These are phyloP conservation scores for Fragaria vesca DNA, from an alignment of 306 rosid species.

Conservation along the genomic window DNA sequence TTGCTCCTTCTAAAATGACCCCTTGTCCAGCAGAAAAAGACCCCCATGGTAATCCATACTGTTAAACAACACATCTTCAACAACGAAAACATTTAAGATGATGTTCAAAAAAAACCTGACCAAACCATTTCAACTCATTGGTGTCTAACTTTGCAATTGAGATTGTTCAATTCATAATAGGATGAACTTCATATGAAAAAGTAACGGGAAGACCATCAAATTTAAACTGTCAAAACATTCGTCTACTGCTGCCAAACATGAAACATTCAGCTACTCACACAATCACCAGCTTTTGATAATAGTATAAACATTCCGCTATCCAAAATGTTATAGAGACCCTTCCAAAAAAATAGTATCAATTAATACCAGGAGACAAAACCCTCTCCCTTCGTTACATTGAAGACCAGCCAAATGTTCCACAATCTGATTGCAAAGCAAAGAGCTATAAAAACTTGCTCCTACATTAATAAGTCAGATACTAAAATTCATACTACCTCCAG, in stretches of 20 bases:
- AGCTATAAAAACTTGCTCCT: slow-evolving; percentile 19
- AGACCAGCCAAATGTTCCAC: slow-evolving; percentile 13
- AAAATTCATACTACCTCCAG: slow-evolving; percentile 23
- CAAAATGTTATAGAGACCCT: slow-evolving; percentile 28
- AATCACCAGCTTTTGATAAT: slow-evolving; percentile 1
- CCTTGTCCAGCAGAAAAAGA: neutral
- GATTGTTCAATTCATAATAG: slow-evolving; percentile 14
- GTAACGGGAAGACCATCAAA: slow-evolving; percentile 20
- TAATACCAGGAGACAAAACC: slow-evolving; percentile 11
- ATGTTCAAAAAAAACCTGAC: neutral
- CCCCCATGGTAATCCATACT: neutral
- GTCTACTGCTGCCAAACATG: neutral
- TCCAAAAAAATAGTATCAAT: slow-evolving; percentile 23
- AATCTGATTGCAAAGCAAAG: slow-evolving; percentile 14
- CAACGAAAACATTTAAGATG: neutral
- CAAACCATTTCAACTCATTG: slow-evolving; percentile 17
- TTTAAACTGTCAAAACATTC: neutral
- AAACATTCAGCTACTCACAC: slow-evolving; percentile 22
- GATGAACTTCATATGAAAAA: slow-evolving; percentile 1
- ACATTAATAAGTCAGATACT: slow-evolving; percentile 34
- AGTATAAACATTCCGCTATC: neutral
- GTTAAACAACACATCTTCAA: neutral
- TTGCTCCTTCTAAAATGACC: neutral
- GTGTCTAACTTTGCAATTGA: slow-evolving; percentile 12
- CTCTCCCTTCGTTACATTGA: slow-evolving; percentile 17